These are phyloP conservation scores for Fusarium brachygibbosum DNA, from an alignment of 2,329 filamentous ascomycete species.

Conservation along the genomic window DNA sequence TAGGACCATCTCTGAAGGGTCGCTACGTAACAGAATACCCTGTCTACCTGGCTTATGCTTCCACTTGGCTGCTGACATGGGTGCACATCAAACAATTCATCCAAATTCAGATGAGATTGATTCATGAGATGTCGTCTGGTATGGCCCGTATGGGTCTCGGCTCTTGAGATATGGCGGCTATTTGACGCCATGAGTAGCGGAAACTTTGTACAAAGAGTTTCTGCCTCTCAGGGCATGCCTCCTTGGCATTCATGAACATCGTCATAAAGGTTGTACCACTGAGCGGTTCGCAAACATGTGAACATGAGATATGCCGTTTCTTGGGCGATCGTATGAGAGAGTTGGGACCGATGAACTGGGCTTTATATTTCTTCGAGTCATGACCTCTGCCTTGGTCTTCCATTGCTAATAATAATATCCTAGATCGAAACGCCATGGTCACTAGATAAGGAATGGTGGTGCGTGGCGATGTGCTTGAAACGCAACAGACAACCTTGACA, in stretches of 20 bases:
- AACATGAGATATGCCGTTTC: background rate
- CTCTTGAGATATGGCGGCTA: constrained; percentile 26
- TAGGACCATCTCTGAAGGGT: background rate
- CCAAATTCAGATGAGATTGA: constrained; percentile 4
- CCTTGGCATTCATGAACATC: constrained; percentile 15
- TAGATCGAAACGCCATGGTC: constrained; percentile 27
- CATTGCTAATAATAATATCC: constrained; percentile 2
- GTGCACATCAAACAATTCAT: background rate
- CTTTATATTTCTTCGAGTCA: constrained; percentile 4
- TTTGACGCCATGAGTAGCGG: constrained; percentile 28
- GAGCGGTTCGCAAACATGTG: background rate
- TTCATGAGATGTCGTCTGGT: constrained; percentile 24
- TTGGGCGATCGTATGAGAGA: background rate
- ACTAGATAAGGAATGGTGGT: constrained; percentile 39
- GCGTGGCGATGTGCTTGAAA: constrained; percentile 33
- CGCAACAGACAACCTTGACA: constrained; percentile 21
- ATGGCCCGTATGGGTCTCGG: constrained; percentile 20
- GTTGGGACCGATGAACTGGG: background rate
- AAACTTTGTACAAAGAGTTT: constrained; percentile 26
- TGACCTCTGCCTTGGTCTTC: background rate
- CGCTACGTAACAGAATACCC: background rate
- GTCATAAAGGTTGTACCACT: constrained; percentile 17
- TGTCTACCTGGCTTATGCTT: background rate
- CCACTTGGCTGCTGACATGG: background rate
- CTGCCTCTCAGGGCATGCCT: background rate